Percentiles rank a stretch among this genome's conserved stretches.
Conservation (phyloP, 805 yeast species). For the Metschnikowia henanensis region DNA sequence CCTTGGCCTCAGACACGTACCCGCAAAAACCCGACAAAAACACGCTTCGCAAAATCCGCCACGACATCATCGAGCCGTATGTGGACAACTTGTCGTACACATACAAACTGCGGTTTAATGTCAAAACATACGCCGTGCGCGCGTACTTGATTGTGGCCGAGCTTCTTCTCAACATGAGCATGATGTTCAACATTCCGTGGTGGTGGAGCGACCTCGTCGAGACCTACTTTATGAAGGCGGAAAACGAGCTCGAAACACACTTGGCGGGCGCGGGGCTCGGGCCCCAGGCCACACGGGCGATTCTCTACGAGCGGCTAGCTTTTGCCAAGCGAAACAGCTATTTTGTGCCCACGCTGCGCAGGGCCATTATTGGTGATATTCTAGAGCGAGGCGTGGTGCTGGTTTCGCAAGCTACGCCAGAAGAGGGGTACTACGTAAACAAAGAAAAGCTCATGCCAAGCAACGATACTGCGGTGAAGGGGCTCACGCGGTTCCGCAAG, state of each 20-base stretch:
- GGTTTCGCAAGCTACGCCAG: slow-evolving; percentile 24
- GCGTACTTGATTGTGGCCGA: slow-evolving; percentile 69
- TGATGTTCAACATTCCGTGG: slow-evolving; percentile 40
- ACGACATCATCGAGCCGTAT: slow-evolving; percentile 56
- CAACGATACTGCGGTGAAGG: slow-evolving; percentile 42
- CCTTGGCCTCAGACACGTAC: slow-evolving; percentile 15
- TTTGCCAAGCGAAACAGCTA: slow-evolving; percentile 19
- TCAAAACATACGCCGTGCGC: slow-evolving; percentile 70
- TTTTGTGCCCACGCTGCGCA: slow-evolving; percentile 14
- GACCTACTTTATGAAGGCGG: slow-evolving; percentile 44
- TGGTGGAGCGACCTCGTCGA: slow-evolving; percentile 47
- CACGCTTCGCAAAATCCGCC: slow-evolving; percentile 47
- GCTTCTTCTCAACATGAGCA: slow-evolving; percentile 53
- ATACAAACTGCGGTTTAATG: slow-evolving; percentile 66
- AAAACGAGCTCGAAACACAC: slow-evolving; percentile 47
- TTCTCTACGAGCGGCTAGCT: slow-evolving; percentile 43
- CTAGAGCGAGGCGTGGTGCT: slow-evolving; percentile 10
- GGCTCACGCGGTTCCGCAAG: slow-evolving; percentile 67
- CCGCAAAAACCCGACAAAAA: slow-evolving; percentile 36
- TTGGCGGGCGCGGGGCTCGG: slow-evolving; percentile 39
- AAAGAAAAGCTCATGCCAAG: slow-evolving; percentile 32
- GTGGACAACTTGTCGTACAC: slow-evolving; percentile 75
- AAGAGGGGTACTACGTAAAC: slow-evolving; percentile 35
- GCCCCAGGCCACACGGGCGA: slow-evolving; percentile 46
- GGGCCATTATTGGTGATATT: slow-evolving; percentile 11